phyloP scores from a whole-genome alignment of 352 stramenopile genomes.

The Globisporangium perplexum region DNA sequence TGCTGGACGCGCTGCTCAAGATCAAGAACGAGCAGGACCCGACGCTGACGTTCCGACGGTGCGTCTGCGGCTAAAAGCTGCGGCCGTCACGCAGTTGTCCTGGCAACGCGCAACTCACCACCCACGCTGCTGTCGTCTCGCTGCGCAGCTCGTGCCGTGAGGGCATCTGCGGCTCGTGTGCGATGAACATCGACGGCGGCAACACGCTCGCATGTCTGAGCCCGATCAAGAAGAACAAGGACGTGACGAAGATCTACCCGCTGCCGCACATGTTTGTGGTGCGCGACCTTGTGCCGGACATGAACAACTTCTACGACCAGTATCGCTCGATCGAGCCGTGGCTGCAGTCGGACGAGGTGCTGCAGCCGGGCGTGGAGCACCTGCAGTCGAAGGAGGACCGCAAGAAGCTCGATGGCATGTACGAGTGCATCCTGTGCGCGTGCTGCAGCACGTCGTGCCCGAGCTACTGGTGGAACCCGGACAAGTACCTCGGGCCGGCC shows the following conservation, averaged over 20 bases:
- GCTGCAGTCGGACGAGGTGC: slow-evolving; percentile 93
- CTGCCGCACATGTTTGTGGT: slow-evolving; percentile 99
- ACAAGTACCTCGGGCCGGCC: slow-evolving; percentile 93
- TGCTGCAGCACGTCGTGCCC: slow-evolving; percentile 99
- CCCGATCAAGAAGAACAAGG: slow-evolving; percentile 93
- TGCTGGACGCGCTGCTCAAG: slow-evolving; percentile 99
- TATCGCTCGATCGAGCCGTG: slow-evolving; percentile 99
- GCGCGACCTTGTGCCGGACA: slow-evolving; percentile 98
- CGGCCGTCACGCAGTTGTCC: neutral
- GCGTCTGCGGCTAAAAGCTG: slow-evolving; percentile 4
- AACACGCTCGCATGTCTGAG: slow-evolving; percentile 98
- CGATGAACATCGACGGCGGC: slow-evolving; percentile 99
- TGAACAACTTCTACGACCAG: slow-evolving; percentile 99
- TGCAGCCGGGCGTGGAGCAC: slow-evolving; percentile 84
- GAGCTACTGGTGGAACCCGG: slow-evolving; percentile 99
- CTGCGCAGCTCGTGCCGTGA: slow-evolving; percentile 93
- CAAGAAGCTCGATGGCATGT: slow-evolving; percentile 99
- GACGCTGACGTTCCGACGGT: slow-evolving; percentile 97
- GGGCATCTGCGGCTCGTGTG: slow-evolving; percentile 98
- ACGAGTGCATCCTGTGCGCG: slow-evolving; percentile 99
- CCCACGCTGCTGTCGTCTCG: neutral
- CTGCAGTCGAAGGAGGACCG: slow-evolving; percentile 93
- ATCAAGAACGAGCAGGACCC: slow-evolving; percentile 99
- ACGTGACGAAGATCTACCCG: slow-evolving; percentile 97
- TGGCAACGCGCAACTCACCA: too few species aligned